These are phyloP conservation scores for Huntiella decipiens DNA, from an alignment of 2,329 filamentous ascomycete species.

Conservation along the genomic window DNA sequence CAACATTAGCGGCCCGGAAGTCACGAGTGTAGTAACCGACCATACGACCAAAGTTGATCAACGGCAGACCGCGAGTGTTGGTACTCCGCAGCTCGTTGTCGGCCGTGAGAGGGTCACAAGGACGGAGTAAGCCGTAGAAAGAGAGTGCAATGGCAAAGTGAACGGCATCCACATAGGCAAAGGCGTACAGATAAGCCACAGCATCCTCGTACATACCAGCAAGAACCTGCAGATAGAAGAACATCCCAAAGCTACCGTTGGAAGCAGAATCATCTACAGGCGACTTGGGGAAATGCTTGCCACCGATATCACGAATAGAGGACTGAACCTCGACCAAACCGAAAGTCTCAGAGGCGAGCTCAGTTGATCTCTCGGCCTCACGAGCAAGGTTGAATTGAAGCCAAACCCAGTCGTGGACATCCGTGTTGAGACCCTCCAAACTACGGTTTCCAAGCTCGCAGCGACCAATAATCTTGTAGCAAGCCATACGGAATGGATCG, in stretches of 20 bases:
- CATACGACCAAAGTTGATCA: conserved; percentile 88
- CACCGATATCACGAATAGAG: conserved; percentile 73
- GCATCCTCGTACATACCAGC: conserved; percentile 90
- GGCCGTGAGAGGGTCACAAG: conserved; percentile 59
- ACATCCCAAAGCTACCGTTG: conserved; percentile 67
- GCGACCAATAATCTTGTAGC: conserved; percentile 90
- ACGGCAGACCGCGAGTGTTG: conserved; percentile 50
- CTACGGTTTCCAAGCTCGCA: conserved; percentile 47
- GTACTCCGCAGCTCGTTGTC: conserved; percentile 50
- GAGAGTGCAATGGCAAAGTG: conserved; percentile 83
- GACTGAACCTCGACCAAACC: conserved; percentile 50
- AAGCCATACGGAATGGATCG: conserved; percentile 90
- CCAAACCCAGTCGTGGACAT: conserved; percentile 55
- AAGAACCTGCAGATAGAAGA: conserved; percentile 80
- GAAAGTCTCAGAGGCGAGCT: conserved; percentile 47
- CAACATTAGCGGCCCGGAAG: conserved; percentile 78
- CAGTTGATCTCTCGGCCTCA: conserved; percentile 42
- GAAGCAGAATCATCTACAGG: conserved; percentile 41
- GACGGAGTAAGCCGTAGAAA: conserved; percentile 76
- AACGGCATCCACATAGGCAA: conserved; percentile 81
- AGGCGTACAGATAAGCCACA: conserved; percentile 74
- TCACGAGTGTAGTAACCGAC: conserved; percentile 90
- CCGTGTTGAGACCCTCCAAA: conserved; percentile 41
- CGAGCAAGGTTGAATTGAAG: conserved; percentile 51
- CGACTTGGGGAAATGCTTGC: conserved; percentile 74